phyloP scores from a whole-genome alignment of 1,284 basidiomycete species.

The Neonothopanus nambi region DNA sequence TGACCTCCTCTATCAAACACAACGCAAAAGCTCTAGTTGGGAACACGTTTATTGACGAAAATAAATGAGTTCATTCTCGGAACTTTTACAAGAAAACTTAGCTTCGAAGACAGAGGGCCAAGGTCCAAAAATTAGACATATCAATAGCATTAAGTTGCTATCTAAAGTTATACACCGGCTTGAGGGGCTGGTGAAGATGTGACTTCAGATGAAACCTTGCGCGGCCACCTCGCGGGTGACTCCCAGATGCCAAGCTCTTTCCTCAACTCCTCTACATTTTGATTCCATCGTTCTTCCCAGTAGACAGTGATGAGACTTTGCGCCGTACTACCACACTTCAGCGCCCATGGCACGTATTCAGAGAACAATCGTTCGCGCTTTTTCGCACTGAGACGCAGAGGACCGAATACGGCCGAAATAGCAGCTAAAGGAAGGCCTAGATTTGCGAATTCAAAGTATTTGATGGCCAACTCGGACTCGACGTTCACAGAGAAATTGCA shows the following conservation, averaged over 20 bases:
- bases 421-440: constrained; percentile 89
- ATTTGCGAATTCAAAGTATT: constrained; percentile 94
- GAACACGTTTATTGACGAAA: too few species aligned
- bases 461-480: constrained; percentile 93
- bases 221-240: constrained; percentile 60
- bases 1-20: too few species aligned
- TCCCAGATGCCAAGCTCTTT: constrained; percentile 84
- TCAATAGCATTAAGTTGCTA: too few species aligned
- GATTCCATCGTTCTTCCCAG: constrained; percentile 95
- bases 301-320: constrained; percentile 87
- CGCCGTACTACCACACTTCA: constrained; percentile 75
- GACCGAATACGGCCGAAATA: constrained; percentile 79
- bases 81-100: too few species aligned
- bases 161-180: too few species aligned
- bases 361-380: constrained; percentile 62
- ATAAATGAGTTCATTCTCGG: too few species aligned
- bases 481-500: constrained; percentile 87
- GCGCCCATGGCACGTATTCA: constrained; percentile 91
- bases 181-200: too few species aligned
- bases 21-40: too few species aligned
- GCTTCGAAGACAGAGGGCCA: too few species aligned
- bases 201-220: neutral
- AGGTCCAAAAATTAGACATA: too few species aligned
- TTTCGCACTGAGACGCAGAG: constrained; percentile 56
- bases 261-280: constrained; percentile 79